Base-by-base conservation (phyloP, 140 eudicot species). In the Flaveria floridana region DNA sequence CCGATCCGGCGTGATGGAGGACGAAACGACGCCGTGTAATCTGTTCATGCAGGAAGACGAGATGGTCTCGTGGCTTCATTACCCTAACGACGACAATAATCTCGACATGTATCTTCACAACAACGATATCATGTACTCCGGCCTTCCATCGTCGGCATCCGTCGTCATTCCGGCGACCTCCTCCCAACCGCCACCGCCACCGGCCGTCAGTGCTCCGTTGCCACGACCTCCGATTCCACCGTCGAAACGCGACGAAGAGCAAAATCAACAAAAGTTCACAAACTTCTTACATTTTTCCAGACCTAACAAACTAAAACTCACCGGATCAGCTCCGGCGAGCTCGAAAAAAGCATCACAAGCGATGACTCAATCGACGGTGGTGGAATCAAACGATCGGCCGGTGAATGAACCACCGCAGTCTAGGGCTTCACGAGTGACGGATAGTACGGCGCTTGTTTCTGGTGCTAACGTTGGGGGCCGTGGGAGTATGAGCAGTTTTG, bases 61-160 rank as follows among this genome's bases (percentile, higher is more conserved):
- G 73, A 83, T 87, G 96, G 87, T 81, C 13, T 75, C 90, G 0
- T 87, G 93, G 93, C 90, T 87, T 74, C 93, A 89, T 76, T 87
- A 87, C 56, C 92, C 90, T 20, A 71, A 61, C 39, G 90, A 85
- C 21, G 88, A 87, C 15, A 62, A 83, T 20, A 58, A 84, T 16
- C 41, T 88, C 26, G 90, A 80, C 63, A 85, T 87, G 6, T 90
- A 89, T 46, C 72, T 91, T 52, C 86, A 84, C 71, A 76, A 84
- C 53, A 76, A 85, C 57, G 89, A 84, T 56, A 72, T 86, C 23
- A 25, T 82, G 10, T 84, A 75, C 51, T 82, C 82, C 0, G 67
- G 8, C 23, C 58, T 80, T 13, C 68, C 78, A 18, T 72, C 80
- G 18, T 64, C 81, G 7, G 59, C 51, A 21, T 41, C 83, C 14